Conservation (phyloP, 192 early-diverging fungal genomes). For the Rhizophagus sp. region DNA sequence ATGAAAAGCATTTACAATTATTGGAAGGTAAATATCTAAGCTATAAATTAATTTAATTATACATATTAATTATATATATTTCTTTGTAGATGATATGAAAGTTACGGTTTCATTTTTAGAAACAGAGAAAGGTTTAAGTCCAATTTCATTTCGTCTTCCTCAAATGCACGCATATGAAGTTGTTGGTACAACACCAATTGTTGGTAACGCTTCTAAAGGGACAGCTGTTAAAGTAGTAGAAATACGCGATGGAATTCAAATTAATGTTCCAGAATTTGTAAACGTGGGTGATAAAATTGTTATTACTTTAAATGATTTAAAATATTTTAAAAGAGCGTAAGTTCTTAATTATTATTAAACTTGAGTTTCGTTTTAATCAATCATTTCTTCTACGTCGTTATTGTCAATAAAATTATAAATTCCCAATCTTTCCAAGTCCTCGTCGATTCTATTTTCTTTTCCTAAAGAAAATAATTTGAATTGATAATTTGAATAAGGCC, state of each 20-base stretch:
- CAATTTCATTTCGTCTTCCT: slow-evolving; percentile 66
- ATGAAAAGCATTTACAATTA: not conserved
- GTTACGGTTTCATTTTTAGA: slow-evolving; percentile 61
- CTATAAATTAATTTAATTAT: not conserved
- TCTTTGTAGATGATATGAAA: slow-evolving; percentile 53
- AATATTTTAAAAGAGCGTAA: slow-evolving; percentile 64
- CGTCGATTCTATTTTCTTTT: not conserved
- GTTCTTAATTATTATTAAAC: too few species aligned
- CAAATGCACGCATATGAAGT: slow-evolving; percentile 59
- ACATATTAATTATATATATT: slow-evolving; percentile 35
- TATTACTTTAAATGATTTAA: slow-evolving; percentile 65
- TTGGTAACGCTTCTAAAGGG: slow-evolving; percentile 65
- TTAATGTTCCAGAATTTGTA: slow-evolving; percentile 83
- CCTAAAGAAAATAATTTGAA: not conserved
- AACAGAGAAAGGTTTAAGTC: slow-evolving; percentile 48
- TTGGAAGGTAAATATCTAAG: not conserved
- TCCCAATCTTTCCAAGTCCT: not conserved
- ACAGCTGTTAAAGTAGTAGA: slow-evolving; percentile 66
- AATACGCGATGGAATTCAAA: slow-evolving; percentile 62
- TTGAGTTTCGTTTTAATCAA: not conserved
- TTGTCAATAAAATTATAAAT: too few species aligned
- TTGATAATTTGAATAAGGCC: not conserved
- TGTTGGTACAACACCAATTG: slow-evolving; percentile 46
- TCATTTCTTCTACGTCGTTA: not conserved
- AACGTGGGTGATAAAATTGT: slow-evolving; percentile 73